Evolutionary conservation across 75 land plant species (phyloP).

Genomic region (Cryptomeria japonica): DNA sequence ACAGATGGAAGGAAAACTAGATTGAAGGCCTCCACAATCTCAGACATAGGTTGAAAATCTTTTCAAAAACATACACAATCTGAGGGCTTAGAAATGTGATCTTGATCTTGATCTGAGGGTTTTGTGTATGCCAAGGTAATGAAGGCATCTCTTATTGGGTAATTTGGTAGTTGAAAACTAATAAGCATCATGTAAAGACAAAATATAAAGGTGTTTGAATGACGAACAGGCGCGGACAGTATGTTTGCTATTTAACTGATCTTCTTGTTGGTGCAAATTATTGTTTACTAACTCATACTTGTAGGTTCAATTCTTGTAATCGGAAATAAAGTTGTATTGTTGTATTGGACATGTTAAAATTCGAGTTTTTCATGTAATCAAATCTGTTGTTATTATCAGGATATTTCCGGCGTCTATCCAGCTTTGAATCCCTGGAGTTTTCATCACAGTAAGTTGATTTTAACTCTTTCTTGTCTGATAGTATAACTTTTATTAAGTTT

Average conservation of each 20-base stretch:
- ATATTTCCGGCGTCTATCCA: constrained; percentile 43
- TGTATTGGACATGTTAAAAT: not conserved
- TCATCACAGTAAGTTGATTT: constrained; percentile 36
- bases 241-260: not conserved
- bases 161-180: not conserved
- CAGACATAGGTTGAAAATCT: not conserved
- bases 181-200: not conserved
- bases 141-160: not conserved
- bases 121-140: not conserved
- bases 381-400: constrained; percentile 22
- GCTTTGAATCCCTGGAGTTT: constrained; percentile 53
- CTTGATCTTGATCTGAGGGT: not conserved
- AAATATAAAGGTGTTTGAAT: not conserved
- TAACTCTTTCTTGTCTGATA: not conserved
- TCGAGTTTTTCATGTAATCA: not conserved
- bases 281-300: not conserved
- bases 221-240: not conserved
- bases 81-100: not conserved
- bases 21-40: not conserved
- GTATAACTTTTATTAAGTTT: not conserved
- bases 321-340: not conserved
- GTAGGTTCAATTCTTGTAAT: not conserved
- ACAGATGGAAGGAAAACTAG: not conserved
- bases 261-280: not conserved
- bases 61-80: not conserved